Conservation (phyloP, 768 basidiomycete genomes). For the Boletus rufocinnamomeus region DNA sequence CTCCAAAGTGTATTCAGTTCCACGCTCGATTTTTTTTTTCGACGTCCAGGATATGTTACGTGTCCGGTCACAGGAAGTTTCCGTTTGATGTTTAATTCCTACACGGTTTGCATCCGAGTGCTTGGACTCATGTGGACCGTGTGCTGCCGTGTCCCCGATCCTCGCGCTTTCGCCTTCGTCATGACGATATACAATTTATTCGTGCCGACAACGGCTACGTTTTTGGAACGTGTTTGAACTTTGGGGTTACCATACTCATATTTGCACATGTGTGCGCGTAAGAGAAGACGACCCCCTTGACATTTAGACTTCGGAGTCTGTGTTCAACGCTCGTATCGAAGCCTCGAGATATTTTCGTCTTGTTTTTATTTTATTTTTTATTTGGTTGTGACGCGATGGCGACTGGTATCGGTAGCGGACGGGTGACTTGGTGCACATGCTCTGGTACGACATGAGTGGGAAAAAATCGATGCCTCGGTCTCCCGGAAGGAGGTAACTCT, state of each 20-base stretch:
- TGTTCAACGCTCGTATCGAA: conserved; percentile 1
- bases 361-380: neutral
- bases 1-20: neutral
- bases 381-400: neutral
- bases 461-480: neutral
- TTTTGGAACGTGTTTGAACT: conserved; percentile 11
- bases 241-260: neutral
- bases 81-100: conserved; percentile 3
- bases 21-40: neutral
- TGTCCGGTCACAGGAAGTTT: neutral
- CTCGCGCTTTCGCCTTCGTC: neutral
- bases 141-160: neutral
- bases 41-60: neutral
- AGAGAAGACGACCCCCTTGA: neutral
- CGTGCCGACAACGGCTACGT: neutral
- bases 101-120: neutral
- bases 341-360: conserved; percentile 11
- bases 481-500: neutral
- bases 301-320: conserved; percentile 17
- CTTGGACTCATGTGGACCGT: neutral
- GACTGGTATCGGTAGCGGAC: conserved; percentile 21
- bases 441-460: conserved; percentile 1
- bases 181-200: neutral
- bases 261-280: neutral
- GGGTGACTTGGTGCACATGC: conserved; percentile 26